phyloP scores from a whole-genome alignment of 1,284 basidiomycete genomes.

The Fomitopsis betulina region DNA sequence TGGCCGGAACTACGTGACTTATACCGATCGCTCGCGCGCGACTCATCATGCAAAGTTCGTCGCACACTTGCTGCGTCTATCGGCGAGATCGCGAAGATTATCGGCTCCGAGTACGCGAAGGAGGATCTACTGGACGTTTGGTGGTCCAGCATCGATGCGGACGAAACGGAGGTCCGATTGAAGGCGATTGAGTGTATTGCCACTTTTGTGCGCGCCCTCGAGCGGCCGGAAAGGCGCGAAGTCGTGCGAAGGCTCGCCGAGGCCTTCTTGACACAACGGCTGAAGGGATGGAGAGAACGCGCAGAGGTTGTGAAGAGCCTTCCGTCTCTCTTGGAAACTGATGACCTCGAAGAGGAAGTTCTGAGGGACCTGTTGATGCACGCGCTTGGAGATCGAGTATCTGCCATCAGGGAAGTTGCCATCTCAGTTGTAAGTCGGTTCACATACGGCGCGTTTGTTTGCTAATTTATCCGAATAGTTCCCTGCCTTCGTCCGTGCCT shows the following conservation, averaged over 20 bases:
- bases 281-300: conserved; percentile 83
- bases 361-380: conserved; percentile 50
- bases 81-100: conserved; percentile 86
- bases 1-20: conserved; percentile 77
- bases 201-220: conserved; percentile 54
- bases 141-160: conserved; percentile 55
- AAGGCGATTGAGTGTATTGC: conserved; percentile 65
- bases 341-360: conserved; percentile 20
- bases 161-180: conserved; percentile 67
- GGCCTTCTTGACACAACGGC: conserved; percentile 51
- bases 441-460: conserved; percentile 10
- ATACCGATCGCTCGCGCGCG: conserved; percentile 63
- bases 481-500: conserved; percentile 46
- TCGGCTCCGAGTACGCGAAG: conserved; percentile 67
- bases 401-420: conserved; percentile 80
- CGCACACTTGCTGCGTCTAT: conserved; percentile 82
- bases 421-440: conserved; percentile 50
- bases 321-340: conserved; percentile 30
- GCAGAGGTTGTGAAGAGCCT: conserved; percentile 65
- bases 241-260: conserved; percentile 40
- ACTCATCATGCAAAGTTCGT: conserved; percentile 60
- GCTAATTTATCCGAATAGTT: conserved; percentile 35
- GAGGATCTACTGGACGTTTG: conserved; percentile 76
- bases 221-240: conserved; percentile 41
- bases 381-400: conserved; percentile 77